These are phyloP conservation scores for Epicoccum sorghinum DNA, from an alignment of 2,329 filamentous ascomycete species.

Conservation along the genomic window DNA sequence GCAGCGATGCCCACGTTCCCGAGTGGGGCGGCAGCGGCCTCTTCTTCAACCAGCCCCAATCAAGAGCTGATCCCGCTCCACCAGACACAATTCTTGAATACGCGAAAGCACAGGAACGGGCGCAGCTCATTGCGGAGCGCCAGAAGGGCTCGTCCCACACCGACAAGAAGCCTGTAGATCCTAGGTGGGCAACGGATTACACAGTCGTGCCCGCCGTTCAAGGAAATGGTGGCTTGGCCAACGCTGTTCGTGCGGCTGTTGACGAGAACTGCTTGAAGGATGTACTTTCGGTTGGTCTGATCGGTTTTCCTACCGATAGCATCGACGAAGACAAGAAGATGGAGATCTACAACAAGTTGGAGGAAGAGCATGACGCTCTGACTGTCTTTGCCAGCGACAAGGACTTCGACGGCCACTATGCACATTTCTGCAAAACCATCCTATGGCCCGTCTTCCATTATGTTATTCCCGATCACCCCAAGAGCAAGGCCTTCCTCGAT, in stretches of 20 bases:
- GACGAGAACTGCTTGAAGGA: constrained; percentile 73
- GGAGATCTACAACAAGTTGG: constrained; percentile 81
- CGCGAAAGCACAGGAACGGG: constrained; percentile 54
- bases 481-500: constrained; percentile 97
- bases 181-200: constrained; percentile 75
- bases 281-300: constrained; percentile 87
- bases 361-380: constrained; percentile 80
- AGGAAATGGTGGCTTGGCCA: constrained; percentile 89
- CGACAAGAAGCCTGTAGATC: constrained; percentile 43
- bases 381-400: constrained; percentile 87
- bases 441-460: constrained; percentile 98
- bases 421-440: constrained; percentile 96
- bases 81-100: constrained; percentile 78
- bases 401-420: constrained; percentile 93
- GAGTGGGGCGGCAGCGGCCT: constrained; percentile 72
- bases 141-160: constrained; percentile 18
- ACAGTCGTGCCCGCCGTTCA: constrained; percentile 83
- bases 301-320: constrained; percentile 93
- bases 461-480: constrained; percentile 95
- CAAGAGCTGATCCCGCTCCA: constrained; percentile 74
- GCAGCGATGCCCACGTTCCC: constrained; percentile 75
- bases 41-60: constrained; percentile 76
- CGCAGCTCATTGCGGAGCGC: constrained; percentile 34
- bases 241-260: constrained; percentile 80
- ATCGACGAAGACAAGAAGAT: constrained; percentile 76